Percentiles rank a stretch among this genome's conserved stretches.
Conservation (phyloP, 164 flowering plant species). For the Annona cherimola region DNA sequence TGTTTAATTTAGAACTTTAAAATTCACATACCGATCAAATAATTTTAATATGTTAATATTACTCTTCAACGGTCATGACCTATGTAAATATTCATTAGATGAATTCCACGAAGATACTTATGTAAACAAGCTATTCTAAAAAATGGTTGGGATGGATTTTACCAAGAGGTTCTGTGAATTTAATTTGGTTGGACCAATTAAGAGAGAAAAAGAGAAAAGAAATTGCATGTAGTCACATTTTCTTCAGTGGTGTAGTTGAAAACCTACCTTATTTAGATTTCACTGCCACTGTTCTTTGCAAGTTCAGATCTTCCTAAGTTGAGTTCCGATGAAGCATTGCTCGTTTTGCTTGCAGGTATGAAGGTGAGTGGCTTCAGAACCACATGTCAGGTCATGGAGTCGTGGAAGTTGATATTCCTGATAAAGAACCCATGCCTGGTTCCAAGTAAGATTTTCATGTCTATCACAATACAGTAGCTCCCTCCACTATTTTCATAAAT, state of each 20-base stretch:
- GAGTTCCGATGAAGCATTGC: neutral
- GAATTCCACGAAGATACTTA: too few species aligned
- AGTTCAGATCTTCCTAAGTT: neutral
- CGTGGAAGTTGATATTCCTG: conserved; percentile 88
- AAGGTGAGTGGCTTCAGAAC: conserved; percentile 97
- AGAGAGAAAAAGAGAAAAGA: too few species aligned
- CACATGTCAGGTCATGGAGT: conserved; percentile 94
- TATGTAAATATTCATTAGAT: too few species aligned
- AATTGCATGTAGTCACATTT: neutral
- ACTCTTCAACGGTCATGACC: too few species aligned
- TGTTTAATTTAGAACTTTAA: too few species aligned
- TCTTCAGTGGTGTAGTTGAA: neutral
- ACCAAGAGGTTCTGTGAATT: too few species aligned
- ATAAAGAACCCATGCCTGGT: conserved; percentile 77
- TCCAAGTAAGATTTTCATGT: conserved; percentile 58
- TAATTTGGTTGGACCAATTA: too few species aligned
- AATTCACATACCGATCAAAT: too few species aligned
- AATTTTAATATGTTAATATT: too few species aligned
- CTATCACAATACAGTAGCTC: neutral
- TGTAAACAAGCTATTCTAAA: too few species aligned
- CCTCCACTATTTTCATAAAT: neutral
- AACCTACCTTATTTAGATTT: neutral
- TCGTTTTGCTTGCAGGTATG: conserved; percentile 54
- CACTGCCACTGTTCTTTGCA: neutral
- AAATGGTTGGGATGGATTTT: too few species aligned